Percentiles rank a stretch among this genome's conserved stretches.
Conservation (phyloP, 1,139 yeast species). For the Magnusiomyces magnusii region DNA sequence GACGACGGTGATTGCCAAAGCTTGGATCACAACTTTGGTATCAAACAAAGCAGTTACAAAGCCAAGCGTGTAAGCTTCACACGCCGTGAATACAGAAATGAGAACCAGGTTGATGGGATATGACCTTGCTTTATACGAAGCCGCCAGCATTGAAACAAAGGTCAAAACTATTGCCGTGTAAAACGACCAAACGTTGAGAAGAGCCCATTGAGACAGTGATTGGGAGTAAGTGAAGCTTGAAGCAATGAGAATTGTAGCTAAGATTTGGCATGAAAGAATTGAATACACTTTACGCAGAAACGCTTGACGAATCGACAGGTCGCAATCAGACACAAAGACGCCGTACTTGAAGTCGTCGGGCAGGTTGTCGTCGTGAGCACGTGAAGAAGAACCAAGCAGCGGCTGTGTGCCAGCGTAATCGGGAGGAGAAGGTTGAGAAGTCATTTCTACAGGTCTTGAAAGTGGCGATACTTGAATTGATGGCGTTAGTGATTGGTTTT, state of each 20-base stretch:
- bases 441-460: too few species aligned
- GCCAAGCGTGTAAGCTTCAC: slow-evolving; percentile 71
- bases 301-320: slow-evolving; percentile 63
- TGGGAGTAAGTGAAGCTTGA: slow-evolving; percentile 44
- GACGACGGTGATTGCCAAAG: slow-evolving; percentile 58
- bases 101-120: slow-evolving; percentile 57
- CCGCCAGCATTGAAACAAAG: slow-evolving; percentile 54
- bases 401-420: too few species aligned
- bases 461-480: too few species aligned
- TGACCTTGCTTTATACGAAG: slow-evolving; percentile 51
- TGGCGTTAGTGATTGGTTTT: too few species aligned
- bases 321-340: slow-evolving; percentile 71
- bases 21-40: slow-evolving; percentile 59
- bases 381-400: too few species aligned
- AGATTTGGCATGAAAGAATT: slow-evolving; percentile 56
- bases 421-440: too few species aligned
- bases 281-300: slow-evolving; percentile 77
- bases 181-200: slow-evolving; percentile 54
- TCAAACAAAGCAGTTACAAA: slow-evolving; percentile 58
- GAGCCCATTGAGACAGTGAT: slow-evolving; percentile 49
- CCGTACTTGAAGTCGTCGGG: slow-evolving; percentile 80
- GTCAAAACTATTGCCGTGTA: slow-evolving; percentile 51
- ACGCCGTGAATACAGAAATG: slow-evolving; percentile 58
- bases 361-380: slow-evolving; percentile 27
- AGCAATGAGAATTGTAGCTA: slow-evolving; percentile 56